phyloP scores from a whole-genome alignment of 441 rosid genomes.

The Pelargonium citronellum region DNA sequence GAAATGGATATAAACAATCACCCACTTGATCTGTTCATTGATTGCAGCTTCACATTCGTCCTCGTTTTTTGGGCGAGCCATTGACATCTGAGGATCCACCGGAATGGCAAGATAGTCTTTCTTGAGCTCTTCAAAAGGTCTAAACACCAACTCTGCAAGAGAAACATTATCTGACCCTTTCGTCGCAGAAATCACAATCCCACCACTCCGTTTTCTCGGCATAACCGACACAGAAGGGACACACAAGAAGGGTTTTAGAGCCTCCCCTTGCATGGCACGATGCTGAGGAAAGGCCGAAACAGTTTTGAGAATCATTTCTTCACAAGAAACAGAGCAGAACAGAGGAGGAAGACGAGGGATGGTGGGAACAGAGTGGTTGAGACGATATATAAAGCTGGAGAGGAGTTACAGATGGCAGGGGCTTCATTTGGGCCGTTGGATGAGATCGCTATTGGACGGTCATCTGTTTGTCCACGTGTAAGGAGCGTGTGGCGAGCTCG shows the following conservation, averaged over 20 bases:
- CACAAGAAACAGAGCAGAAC: no score
- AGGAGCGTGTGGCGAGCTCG: conserved; percentile 71
- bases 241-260: conserved; percentile 11
- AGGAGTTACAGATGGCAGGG: conserved; percentile 29
- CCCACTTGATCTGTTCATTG: conserved; percentile 62
- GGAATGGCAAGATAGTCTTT: conserved; percentile 35
- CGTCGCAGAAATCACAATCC: conserved; percentile 26
- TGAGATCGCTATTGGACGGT: conserved; percentile 25
- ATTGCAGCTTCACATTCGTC: conserved; percentile 47
- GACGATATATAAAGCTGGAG: conserved; percentile 16
- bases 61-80: conserved; percentile 41
- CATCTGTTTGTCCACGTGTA: conserved; percentile 20
- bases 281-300: no score
- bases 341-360: not conserved
- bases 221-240: conserved; percentile 9
- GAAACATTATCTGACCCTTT: not conserved
- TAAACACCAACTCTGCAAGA: conserved; percentile 38
- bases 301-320: no score
- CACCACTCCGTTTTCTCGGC: conserved; percentile 13
- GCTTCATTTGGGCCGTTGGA: conserved; percentile 40
- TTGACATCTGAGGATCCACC: conserved; percentile 31
- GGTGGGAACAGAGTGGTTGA: no score
- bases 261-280: not conserved
- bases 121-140: conserved; percentile 56
- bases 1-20: not conserved